Percentiles rank a stretch among this genome's conserved stretches.
These are phyloP conservation scores for Alternaria sp. DNA, from an alignment of 2,329 filamentous ascomycete genomes.

Conservation along the genomic window DNA sequence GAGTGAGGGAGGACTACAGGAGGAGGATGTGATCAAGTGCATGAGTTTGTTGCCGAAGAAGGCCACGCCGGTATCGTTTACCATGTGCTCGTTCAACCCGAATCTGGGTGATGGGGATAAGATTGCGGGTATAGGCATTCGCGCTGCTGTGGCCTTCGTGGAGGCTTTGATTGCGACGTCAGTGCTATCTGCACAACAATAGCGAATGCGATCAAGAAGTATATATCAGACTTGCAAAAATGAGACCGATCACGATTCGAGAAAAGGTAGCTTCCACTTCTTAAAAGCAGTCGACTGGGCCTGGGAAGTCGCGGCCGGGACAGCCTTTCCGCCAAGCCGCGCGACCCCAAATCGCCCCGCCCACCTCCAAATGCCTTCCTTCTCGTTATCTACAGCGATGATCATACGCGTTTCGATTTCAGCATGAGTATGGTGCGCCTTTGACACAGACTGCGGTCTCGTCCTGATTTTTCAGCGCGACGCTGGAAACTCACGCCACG, in stretches of 20 bases:
- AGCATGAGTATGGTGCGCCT: too few species aligned
- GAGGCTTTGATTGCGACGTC: not conserved
- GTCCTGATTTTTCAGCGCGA: not conserved
- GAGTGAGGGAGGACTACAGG: slow-evolving; percentile 17
- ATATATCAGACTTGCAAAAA: not conserved
- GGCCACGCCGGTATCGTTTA: slow-evolving; percentile 11
- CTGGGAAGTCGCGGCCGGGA: not conserved
- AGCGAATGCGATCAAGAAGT: not conserved
- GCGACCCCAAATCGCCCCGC: not conserved
- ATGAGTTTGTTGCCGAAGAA: slow-evolving; percentile 17
- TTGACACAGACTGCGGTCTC: too few species aligned
- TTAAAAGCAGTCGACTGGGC: not conserved
- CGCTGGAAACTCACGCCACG: not conserved
- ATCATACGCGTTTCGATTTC: not conserved
- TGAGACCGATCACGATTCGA: not conserved
- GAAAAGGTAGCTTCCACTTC: not conserved
- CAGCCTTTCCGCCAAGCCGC: not conserved
- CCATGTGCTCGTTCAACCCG: slow-evolving; percentile 22
- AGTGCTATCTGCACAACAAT: not conserved
- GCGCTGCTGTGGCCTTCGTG: slow-evolving; percentile 6
- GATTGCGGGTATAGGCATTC: slow-evolving; percentile 15
- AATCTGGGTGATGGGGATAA: slow-evolving; percentile 20
- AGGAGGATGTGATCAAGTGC: slow-evolving; percentile 16
- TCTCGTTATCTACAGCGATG: not conserved
- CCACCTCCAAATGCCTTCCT: not conserved